A percentile compares a stretch with the other conserved stretches of the same genome.
phyloP scores from a whole-genome alignment of 495 filamentous ascomycete species.

The Penicillium fimorum region DNA sequence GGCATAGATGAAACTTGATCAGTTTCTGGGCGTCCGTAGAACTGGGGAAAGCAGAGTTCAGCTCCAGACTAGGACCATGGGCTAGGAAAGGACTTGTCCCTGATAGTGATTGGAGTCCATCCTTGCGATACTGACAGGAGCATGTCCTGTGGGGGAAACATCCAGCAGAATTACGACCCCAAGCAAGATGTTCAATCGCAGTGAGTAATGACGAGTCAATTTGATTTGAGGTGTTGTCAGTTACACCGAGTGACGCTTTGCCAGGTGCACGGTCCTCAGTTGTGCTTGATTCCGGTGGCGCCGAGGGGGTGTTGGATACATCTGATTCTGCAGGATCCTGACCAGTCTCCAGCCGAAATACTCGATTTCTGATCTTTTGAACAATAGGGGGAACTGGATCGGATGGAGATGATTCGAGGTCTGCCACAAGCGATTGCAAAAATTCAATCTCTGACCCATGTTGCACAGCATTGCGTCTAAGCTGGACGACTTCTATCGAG shows the following conservation, averaged over 20 bases:
- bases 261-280: conserved; percentile 3
- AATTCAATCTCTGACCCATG: conserved; percentile 34
- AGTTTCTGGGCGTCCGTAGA: conserved; percentile 25
- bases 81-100: conserved; percentile 20
- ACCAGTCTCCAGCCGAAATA: conserved; percentile 25
- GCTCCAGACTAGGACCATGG: conserved; percentile 15
- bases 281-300: conserved; percentile 7
- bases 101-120: conserved; percentile 17
- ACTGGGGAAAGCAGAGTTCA: conserved; percentile 10
- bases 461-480: conserved; percentile 28
- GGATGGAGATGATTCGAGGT: conserved; percentile 20
- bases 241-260: conserved; percentile 3
- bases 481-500: conserved; percentile 30
- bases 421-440: conserved; percentile 23
- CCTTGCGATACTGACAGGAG: conserved; percentile 29
- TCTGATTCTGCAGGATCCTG: conserved; percentile 5
- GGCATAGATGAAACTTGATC: conserved; percentile 28
- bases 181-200: conserved; percentile 36
- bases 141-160: conserved; percentile 34
- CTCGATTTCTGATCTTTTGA: conserved; percentile 21
- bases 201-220: conserved; percentile 29
- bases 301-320: not conserved
- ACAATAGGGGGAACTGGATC: conserved; percentile 12
- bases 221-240: conserved; percentile 17
- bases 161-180: conserved; percentile 33